Percentiles rank a stretch among this genome's conserved stretches.
Evolutionary conservation across 78 protist genomes (phyloP).

Genomic region (Dictyostelium firmibasis): DNA sequence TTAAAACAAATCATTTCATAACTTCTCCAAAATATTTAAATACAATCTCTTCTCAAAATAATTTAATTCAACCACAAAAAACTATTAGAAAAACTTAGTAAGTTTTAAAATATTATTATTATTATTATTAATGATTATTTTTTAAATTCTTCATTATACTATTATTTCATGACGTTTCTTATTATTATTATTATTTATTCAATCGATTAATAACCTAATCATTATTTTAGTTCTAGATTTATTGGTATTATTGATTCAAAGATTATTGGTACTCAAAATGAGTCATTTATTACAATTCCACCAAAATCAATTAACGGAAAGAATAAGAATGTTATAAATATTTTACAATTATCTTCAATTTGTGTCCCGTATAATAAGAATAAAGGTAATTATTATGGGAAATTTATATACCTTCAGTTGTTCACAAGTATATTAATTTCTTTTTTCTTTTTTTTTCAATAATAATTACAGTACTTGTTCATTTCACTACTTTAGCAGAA

Average conservation of each 20-base stretch:
- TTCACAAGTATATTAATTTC: not conserved
- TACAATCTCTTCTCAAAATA: not conserved
- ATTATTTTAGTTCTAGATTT: slow-evolving; percentile 37
- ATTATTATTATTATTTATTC: not conserved
- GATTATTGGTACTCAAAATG: not conserved
- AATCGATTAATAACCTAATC: not conserved
- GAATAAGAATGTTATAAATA: slow-evolving; percentile 27
- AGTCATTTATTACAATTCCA: slow-evolving; percentile 57
- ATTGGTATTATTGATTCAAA: slow-evolving; percentile 31
- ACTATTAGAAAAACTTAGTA: slow-evolving; percentile 10
- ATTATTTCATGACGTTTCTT: too few species aligned
- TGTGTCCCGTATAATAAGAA: slow-evolving; percentile 38
- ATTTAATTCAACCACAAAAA: not conserved
- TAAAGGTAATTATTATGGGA: not conserved
- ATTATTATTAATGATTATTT: not conserved
- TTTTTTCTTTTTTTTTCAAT: not conserved
- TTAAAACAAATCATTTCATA: slow-evolving; percentile 27
- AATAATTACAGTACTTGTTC: not conserved
- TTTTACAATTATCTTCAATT: slow-evolving; percentile 30
- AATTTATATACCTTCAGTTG: not conserved
- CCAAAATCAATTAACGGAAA: slow-evolving; percentile 34
- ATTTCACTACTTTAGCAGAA: slow-evolving; percentile 17
- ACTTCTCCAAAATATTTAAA: slow-evolving; percentile 6
- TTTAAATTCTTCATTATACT: too few species aligned
- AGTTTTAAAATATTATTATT: not conserved